phyloP scores from a whole-genome alignment of 164 flowering plant species.

The Macadamia integrifolia region DNA sequence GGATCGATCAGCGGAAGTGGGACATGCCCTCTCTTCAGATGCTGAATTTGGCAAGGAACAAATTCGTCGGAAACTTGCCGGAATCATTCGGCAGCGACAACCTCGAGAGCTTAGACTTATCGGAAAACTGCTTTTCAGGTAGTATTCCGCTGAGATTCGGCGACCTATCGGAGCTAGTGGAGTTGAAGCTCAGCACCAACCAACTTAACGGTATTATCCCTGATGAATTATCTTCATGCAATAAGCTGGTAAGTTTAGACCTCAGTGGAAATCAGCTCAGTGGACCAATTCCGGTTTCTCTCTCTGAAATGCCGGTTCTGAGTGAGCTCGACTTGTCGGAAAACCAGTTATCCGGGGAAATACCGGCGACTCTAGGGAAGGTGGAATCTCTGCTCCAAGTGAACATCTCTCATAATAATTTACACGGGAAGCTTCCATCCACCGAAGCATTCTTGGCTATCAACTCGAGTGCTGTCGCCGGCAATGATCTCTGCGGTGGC shows the following conservation, averaged over 20 bases:
- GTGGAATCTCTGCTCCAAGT: conserved; percentile 57
- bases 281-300: conserved; percentile 48
- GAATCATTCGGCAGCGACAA: conserved; percentile 37
- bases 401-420: conserved; percentile 64
- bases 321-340: conserved; percentile 61
- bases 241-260: conserved; percentile 60
- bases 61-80: conserved; percentile 56
- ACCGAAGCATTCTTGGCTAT: conserved; percentile 70
- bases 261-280: conserved; percentile 52
- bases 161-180: conserved; percentile 41
- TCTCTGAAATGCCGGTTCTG: conserved; percentile 60
- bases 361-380: conserved; percentile 49
- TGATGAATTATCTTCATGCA: conserved; percentile 42
- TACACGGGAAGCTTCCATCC: conserved; percentile 56
- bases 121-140: conserved; percentile 58
- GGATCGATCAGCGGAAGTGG: conserved; percentile 43
- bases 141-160: conserved; percentile 43
- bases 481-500: conserved; percentile 66
- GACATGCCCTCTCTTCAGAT: conserved; percentile 62
- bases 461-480: conserved; percentile 53
- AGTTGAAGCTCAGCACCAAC: conserved; percentile 46
- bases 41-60: conserved; percentile 56
- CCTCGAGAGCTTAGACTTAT: conserved; percentile 62
- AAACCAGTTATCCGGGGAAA: conserved; percentile 55
- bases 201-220: conserved; percentile 63